Conservation (phyloP, 1,284 basidiomycete species). For the Trichosporon ovoides region DNA sequence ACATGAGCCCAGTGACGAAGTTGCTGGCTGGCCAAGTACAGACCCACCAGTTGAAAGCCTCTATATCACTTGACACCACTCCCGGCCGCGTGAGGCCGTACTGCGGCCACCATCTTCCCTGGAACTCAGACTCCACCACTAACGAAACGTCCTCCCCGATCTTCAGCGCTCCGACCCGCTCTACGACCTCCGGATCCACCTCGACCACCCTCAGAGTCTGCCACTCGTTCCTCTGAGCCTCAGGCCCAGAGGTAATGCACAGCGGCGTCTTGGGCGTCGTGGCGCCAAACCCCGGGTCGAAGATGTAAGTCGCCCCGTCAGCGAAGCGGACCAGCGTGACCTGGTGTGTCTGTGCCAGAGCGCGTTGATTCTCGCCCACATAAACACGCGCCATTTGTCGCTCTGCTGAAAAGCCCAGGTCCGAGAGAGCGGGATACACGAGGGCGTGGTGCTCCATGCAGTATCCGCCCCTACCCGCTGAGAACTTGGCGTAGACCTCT, state of each 20-base stretch:
- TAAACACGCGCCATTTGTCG: slow-evolving; percentile 7
- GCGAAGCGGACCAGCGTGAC: slow-evolving; percentile 7
- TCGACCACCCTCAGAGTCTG: slow-evolving; percentile 6
- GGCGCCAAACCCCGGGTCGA: slow-evolving; percentile 13
- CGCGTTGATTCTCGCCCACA: background rate
- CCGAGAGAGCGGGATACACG: slow-evolving; percentile 5
- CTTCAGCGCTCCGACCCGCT: background rate
- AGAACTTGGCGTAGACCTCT: slow-evolving; percentile 8
- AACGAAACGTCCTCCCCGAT: slow-evolving; percentile 3
- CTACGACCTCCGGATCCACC: background rate
- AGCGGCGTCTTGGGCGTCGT: slow-evolving; percentile 9
- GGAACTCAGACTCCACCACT: slow-evolving; percentile 6
- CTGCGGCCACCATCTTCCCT: slow-evolving; percentile 7
- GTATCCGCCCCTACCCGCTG: slow-evolving; percentile 13
- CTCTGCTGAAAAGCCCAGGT: slow-evolving; percentile 8
- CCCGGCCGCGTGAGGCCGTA: slow-evolving; percentile 9
- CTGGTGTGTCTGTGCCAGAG: slow-evolving; percentile 6
- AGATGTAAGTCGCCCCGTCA: slow-evolving; percentile 9
- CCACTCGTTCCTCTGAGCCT: slow-evolving; percentile 6
- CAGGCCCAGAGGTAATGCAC: background rate
- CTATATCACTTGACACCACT: slow-evolving; percentile 9
- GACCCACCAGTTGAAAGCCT: slow-evolving; percentile 18
- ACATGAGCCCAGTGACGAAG: slow-evolving; percentile 6
- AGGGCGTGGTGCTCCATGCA: slow-evolving; percentile 19
- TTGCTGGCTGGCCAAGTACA: slow-evolving; percentile 2